phyloP scores from a whole-genome alignment of 2,329 filamentous ascomycete genomes.

The Rosellinia necatrix region DNA sequence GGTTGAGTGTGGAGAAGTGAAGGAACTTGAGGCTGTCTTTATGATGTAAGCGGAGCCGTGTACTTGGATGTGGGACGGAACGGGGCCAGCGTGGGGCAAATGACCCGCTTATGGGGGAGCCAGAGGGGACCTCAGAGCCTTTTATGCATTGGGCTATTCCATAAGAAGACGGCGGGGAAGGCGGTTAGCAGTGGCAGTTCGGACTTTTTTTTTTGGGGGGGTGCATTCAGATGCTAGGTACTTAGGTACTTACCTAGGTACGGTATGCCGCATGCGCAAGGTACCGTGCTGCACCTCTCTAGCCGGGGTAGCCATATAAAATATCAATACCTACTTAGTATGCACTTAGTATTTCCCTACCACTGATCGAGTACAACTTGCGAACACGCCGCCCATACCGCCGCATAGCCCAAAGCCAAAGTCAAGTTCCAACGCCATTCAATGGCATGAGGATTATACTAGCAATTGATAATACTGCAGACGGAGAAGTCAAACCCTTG shows the following conservation, averaged over 20 bases:
- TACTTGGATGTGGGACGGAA: not conserved
- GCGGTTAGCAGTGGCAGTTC: constrained; percentile 31
- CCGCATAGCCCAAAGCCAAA: too few relatives aligned
- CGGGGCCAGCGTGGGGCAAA: not conserved
- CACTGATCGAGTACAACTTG: too few relatives aligned
- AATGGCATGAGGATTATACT: constrained; percentile 2
- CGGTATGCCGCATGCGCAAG: too few relatives aligned
- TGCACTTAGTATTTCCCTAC: too few relatives aligned
- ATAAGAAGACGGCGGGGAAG: constrained; percentile 1
- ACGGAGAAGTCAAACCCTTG: not conserved
- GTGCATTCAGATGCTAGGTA: constrained; percentile 3
- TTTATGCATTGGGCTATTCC: constrained; percentile 27
- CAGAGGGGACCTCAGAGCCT: constrained; percentile 12
- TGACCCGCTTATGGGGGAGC: not conserved
- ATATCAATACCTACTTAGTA: too few relatives aligned
- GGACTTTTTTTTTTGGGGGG: constrained; percentile 28
- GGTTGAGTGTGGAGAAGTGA: not conserved
- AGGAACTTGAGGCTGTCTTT: not conserved
- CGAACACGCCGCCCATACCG: too few relatives aligned
- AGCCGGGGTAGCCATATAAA: too few relatives aligned
- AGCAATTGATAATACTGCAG: not conserved
- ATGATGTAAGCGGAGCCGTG: constrained; percentile 3
- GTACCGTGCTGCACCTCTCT: too few relatives aligned
- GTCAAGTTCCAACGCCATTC: too few relatives aligned
- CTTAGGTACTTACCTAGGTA: not conserved